These are phyloP conservation scores for Pythium plurisporium DNA, from an alignment of 352 stramenopile species.

Conservation along the genomic window DNA sequence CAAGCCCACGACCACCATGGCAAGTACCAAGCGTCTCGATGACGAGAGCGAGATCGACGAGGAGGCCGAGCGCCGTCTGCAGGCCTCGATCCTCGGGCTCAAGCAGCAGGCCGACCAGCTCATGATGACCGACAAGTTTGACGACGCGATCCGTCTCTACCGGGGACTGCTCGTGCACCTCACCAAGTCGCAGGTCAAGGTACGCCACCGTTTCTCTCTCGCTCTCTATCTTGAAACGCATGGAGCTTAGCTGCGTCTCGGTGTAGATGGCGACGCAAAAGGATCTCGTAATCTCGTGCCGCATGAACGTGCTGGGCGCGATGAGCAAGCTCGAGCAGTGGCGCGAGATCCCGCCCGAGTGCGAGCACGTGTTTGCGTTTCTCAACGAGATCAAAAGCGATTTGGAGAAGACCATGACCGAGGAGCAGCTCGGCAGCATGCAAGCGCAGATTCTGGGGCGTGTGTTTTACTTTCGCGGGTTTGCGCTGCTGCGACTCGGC, in stretches of 20 bases:
- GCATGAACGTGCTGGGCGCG: conserved; percentile 57
- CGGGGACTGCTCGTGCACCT: conserved; percentile 69
- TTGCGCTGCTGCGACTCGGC: conserved; percentile 44
- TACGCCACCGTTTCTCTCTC: conserved; percentile 4
- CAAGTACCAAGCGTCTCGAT: conserved; percentile 7
- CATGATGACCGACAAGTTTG: conserved; percentile 42
- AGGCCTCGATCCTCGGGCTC: conserved; percentile 33
- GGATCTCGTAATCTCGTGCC: conserved; percentile 62
- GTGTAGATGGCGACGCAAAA: conserved; percentile 39
- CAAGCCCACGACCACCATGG: conserved; percentile 5
- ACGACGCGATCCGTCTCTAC: conserved; percentile 57
- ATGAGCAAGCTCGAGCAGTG: conserved; percentile 60
- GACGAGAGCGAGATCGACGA: conserved; percentile 35
- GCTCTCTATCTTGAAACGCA: neutral
- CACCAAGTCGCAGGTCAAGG: conserved; percentile 60
- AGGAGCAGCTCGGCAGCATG: conserved; percentile 17
- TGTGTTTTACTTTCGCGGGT: conserved; percentile 61
- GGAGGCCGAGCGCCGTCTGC: conserved; percentile 44
- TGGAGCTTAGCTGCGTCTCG: neutral
- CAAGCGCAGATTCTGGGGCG: conserved; percentile 38
- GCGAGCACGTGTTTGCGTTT: conserved; percentile 39
- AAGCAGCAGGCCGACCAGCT: conserved; percentile 67
- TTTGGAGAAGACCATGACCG: conserved; percentile 17
- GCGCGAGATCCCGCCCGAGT: conserved; percentile 40
- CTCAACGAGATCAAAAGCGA: conserved; percentile 41